phyloP scores from a whole-genome alignment of 1,284 basidiomycete species.

The Psilocybe mexicana region DNA sequence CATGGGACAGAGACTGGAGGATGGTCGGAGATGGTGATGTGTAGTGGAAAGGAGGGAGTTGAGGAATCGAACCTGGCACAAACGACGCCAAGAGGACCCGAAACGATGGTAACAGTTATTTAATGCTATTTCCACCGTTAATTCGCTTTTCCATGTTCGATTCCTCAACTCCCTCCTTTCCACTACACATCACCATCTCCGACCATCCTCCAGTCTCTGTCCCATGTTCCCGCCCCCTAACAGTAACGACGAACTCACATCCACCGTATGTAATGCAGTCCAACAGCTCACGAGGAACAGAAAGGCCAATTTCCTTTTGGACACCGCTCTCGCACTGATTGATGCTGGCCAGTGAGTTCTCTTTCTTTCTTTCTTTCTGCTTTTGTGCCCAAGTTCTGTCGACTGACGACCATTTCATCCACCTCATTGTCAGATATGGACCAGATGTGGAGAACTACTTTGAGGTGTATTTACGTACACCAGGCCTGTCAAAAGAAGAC shows the following conservation, averaged over 20 bases:
- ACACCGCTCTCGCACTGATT: constrained; percentile 56
- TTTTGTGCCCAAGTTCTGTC: neutral
- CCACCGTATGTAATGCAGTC: constrained; percentile 55
- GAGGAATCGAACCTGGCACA: constrained; percentile 1
- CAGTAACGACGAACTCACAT: constrained; percentile 54
- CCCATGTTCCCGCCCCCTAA: constrained; percentile 18
- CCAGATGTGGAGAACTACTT: constrained; percentile 62
- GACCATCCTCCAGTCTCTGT: constrained; percentile 5
- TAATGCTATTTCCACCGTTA: constrained; percentile 16
- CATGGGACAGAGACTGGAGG: constrained; percentile 16
- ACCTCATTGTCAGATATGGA: constrained; percentile 47
- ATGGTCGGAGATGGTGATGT: neutral
- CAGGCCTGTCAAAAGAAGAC: constrained; percentile 51
- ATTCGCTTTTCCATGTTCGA: constrained; percentile 15
- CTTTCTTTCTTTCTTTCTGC: neutral
- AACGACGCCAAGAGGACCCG: constrained; percentile 19
- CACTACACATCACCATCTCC: constrained; percentile 6
- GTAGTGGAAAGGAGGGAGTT: constrained; percentile 6
- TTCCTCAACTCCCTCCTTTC: constrained; percentile 11
- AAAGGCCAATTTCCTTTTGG: constrained; percentile 62
- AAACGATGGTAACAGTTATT: constrained; percentile 24
- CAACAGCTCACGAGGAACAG: constrained; percentile 45
- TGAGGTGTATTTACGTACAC: constrained; percentile 63
- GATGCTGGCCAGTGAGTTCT: constrained; percentile 47
- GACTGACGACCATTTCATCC: constrained; percentile 3